Conservation (phyloP, 2,329 filamentous ascomycete genomes). For the Aspergillus sp. region DNA sequence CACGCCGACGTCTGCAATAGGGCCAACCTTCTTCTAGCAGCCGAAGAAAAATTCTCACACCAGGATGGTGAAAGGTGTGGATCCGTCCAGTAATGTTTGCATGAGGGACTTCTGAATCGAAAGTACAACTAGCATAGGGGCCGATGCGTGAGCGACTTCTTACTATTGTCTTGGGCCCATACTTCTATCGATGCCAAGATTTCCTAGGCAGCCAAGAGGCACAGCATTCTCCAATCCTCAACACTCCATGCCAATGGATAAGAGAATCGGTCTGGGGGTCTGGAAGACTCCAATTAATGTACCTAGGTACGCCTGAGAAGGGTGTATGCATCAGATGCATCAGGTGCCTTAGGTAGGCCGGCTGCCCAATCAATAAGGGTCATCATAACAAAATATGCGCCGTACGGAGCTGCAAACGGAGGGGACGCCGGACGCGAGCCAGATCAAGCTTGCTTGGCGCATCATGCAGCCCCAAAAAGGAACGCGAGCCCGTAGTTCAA, state of each 20-base stretch:
- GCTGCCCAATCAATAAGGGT: not conserved
- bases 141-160: not conserved
- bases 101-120: not conserved
- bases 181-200: not conserved
- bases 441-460: conserved; percentile 14
- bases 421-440: conserved; percentile 6
- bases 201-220: not conserved
- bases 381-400: not conserved
- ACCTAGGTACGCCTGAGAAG: not conserved
- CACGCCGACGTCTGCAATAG: not conserved
- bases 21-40: not conserved
- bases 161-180: not conserved
- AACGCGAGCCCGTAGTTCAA: not conserved
- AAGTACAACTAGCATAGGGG: not conserved
- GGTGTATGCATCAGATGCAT: not conserved
- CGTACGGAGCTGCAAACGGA: conserved; percentile 1
- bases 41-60: not conserved
- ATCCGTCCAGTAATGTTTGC: not conserved
- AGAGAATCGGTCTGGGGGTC: not conserved
- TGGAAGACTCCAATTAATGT: not conserved
- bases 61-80: not conserved
- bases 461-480: conserved; percentile 4
- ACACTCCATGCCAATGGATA: not conserved
- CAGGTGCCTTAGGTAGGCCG: not conserved
- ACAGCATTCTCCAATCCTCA: not conserved